Percentiles rank a stretch among this genome's conserved stretches.
These are phyloP conservation scores for Sextonia rubra DNA, from an alignment of 164 flowering plant species.

Conservation along the genomic window DNA sequence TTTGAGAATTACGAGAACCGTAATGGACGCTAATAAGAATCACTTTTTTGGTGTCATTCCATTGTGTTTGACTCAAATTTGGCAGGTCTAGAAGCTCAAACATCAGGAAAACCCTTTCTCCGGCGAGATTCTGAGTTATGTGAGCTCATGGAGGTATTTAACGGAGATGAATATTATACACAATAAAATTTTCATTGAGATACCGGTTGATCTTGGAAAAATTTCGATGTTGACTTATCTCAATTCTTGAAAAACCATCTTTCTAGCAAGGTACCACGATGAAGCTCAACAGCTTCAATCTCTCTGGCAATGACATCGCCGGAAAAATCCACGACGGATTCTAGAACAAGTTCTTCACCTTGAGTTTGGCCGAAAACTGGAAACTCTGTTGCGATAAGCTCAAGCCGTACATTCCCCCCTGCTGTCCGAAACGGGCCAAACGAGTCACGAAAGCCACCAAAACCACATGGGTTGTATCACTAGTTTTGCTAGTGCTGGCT, in stretches of 20 bases:
- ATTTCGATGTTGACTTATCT: slow-evolving; percentile 45
- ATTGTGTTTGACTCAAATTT: slow-evolving; percentile 36
- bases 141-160: slow-evolving; percentile 36
- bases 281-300: slow-evolving; percentile 36
- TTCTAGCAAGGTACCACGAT: slow-evolving; percentile 56
- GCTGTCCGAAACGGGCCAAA: slow-evolving; percentile 28
- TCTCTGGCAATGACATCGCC: slow-evolving; percentile 40
- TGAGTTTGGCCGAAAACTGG: slow-evolving; percentile 53
- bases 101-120: slow-evolving; percentile 45
- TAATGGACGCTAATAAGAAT: slow-evolving; percentile 38
- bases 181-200: slow-evolving; percentile 48
- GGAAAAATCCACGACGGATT: slow-evolving; percentile 52
- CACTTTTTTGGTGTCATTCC: slow-evolving; percentile 52
- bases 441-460: slow-evolving; percentile 2
- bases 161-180: slow-evolving; percentile 46
- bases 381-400: slow-evolving; percentile 50
- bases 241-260: slow-evolving; percentile 52
- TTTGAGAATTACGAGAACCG: slow-evolving; percentile 28
- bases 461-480: slow-evolving; percentile 16
- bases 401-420: slow-evolving; percentile 40
- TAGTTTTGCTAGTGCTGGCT: slow-evolving; percentile 16
- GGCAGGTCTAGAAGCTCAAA: slow-evolving; percentile 35
- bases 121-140: slow-evolving; percentile 43
- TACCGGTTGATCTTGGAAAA: slow-evolving; percentile 41
- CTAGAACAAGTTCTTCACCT: slow-evolving; percentile 15